Evolutionary conservation across 164 flowering plant genomes (phyloP).

Genomic region (Cinnamomum chago): DNA sequence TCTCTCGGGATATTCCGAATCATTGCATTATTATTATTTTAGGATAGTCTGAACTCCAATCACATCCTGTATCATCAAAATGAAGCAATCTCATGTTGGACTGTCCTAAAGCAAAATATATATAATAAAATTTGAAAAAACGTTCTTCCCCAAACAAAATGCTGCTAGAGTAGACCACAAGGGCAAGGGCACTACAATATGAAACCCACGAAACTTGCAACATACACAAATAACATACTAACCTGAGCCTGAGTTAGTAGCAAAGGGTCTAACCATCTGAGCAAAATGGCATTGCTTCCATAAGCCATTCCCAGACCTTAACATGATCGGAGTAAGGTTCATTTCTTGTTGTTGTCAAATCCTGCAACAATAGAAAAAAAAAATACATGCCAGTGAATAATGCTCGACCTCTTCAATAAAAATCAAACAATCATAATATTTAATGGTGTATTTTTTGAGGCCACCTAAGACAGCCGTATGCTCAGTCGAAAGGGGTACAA

Average conservation of each 20-base stretch:
- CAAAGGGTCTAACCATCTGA: slow-evolving; percentile 19
- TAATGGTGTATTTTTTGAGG: too few relatives aligned
- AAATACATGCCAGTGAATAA: not conserved
- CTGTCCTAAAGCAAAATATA: not conserved
- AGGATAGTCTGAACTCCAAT: not conserved
- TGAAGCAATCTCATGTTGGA: not conserved
- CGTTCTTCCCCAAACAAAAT: not conserved
- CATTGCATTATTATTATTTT: not conserved
- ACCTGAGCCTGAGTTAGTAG: slow-evolving; percentile 24
- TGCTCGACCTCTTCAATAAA: too few relatives aligned
- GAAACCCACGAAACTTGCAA: not conserved
- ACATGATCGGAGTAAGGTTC: slow-evolving; percentile 21
- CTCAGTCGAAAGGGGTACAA: too few relatives aligned
- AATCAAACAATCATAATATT: too few relatives aligned
- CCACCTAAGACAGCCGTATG: too few relatives aligned
- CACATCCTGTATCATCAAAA: not conserved
- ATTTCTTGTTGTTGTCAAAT: slow-evolving; percentile 10
- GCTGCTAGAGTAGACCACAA: not conserved
- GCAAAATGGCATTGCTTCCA: slow-evolving; percentile 8
- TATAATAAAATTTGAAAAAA: not conserved
- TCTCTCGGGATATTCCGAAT: too few relatives aligned
- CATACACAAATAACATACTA: not conserved
- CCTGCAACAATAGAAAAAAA: not conserved
- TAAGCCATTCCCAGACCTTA: slow-evolving; percentile 17
- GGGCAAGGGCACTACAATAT: not conserved